phyloP scores from a whole-genome alignment of 495 filamentous ascomycete genomes.

The Cercophora samala region DNA sequence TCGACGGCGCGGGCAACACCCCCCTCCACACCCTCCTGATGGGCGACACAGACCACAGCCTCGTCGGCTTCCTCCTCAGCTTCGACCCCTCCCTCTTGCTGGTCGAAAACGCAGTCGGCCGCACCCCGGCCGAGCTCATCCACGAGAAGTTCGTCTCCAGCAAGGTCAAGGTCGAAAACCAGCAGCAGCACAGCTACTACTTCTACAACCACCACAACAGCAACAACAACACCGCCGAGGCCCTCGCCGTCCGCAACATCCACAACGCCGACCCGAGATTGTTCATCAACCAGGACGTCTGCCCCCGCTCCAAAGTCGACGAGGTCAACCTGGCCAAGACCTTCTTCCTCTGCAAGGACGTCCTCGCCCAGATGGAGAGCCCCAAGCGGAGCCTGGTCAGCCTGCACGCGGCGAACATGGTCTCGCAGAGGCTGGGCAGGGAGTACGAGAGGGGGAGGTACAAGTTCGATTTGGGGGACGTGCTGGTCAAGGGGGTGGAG shows the following conservation, averaged over 20 bases:
- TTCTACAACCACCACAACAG: background rate
- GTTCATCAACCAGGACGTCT: slow-evolving; percentile 7
- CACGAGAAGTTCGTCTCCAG: slow-evolving; percentile 47
- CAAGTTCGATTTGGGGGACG: slow-evolving; percentile 16
- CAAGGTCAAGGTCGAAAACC: slow-evolving; percentile 6
- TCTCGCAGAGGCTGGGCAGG: slow-evolving; percentile 59
- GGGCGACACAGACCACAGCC: slow-evolving; percentile 24
- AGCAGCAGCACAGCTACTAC: background rate
- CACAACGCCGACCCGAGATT: background rate
- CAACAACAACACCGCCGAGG: background rate
- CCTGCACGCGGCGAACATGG: slow-evolving; percentile 69
- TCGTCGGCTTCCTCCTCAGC: slow-evolving; percentile 51
- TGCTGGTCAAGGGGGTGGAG: background rate
- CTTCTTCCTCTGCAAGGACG: slow-evolving; percentile 36
- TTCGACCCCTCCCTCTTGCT: slow-evolving; percentile 56
- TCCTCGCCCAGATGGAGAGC: slow-evolving; percentile 20
- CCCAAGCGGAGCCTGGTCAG: slow-evolving; percentile 61
- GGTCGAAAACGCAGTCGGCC: slow-evolving; percentile 67
- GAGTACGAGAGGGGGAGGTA: slow-evolving; percentile 26
- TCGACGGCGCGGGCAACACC: slow-evolving; percentile 67
- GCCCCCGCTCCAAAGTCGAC: background rate
- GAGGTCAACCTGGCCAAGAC: slow-evolving; percentile 20
- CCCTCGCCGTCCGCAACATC: background rate
- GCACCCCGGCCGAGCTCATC: slow-evolving; percentile 64
- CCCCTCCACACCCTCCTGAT: slow-evolving; percentile 58